Evolutionary conservation across 164 flowering plant species (phyloP).

Genomic region (Annona cherimola): DNA sequence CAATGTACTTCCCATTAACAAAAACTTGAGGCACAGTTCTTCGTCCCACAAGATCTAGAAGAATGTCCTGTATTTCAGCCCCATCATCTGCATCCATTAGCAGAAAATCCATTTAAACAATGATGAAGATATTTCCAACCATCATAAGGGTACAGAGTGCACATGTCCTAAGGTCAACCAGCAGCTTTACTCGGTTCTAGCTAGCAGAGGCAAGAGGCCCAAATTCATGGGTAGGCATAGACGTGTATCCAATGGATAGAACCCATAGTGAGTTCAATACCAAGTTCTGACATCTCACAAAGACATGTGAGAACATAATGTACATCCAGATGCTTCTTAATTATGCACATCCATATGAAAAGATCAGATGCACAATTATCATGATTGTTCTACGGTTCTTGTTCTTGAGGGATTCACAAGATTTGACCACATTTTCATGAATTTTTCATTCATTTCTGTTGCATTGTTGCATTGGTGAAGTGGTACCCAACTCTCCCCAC

Average conservation of each 20-base stretch:
- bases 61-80: constrained; percentile 60
- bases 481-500: too few relatives aligned
- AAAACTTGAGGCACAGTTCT: constrained; percentile 93
- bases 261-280: too few relatives aligned
- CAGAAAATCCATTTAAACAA: background rate
- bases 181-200: background rate
- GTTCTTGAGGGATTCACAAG: too few relatives aligned
- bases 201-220: background rate
- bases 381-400: too few relatives aligned
- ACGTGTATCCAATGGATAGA: too few relatives aligned
- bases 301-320: background rate
- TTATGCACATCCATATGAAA: too few relatives aligned
- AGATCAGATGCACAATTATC: too few relatives aligned
- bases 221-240: background rate
- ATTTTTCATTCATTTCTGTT: too few relatives aligned
- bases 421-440: too few relatives aligned
- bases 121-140: background rate
- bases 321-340: background rate
- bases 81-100: constrained; percentile 67
- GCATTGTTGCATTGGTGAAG: too few relatives aligned
- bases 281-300: background rate
- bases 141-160: background rate
- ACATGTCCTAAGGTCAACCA: background rate
- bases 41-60: constrained; percentile 74
- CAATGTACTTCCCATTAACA: constrained; percentile 90